Evolutionary conservation across 768 basidiomycete species (phyloP).

Genomic region (Boletus eberwhitei): DNA sequence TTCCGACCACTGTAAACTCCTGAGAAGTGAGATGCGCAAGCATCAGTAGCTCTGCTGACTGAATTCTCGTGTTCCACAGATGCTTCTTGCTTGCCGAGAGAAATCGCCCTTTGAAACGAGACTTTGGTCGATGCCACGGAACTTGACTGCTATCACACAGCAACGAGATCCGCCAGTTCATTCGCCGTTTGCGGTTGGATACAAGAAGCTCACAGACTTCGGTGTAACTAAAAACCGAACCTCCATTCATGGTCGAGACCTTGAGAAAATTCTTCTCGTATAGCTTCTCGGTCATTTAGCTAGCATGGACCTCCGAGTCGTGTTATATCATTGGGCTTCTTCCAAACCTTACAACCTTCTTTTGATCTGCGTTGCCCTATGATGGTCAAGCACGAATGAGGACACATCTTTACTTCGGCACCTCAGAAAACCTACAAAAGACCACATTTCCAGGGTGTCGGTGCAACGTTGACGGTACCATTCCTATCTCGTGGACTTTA

Average conservation of each 20-base stretch:
- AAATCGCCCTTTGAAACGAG: too few relatives aligned
- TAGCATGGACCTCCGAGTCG: background rate
- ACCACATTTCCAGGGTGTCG: background rate
- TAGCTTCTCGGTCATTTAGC: background rate
- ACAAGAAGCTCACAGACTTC: background rate
- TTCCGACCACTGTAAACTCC: too few relatives aligned
- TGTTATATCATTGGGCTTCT: background rate
- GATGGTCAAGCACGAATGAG: background rate
- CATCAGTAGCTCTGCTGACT: too few relatives aligned
- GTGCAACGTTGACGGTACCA: background rate
- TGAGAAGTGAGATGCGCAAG: too few relatives aligned
- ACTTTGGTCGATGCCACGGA: too few relatives aligned
- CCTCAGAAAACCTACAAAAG: constrained; percentile 4
- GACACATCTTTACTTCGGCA: background rate
- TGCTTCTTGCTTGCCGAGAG: too few relatives aligned
- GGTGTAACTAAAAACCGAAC: background rate
- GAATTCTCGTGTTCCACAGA: too few relatives aligned
- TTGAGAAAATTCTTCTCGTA: background rate
- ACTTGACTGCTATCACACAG: too few relatives aligned
- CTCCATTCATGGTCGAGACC: background rate
- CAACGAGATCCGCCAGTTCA: background rate
- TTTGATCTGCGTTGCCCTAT: background rate
- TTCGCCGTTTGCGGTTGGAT: background rate
- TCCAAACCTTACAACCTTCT: background rate
- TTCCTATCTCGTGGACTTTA: background rate